Evolutionary conservation across 345 rosid genomes (phyloP), one percentile per base, ranked within the genome.

Genomic region (Dovyalis caffra): DNA sequence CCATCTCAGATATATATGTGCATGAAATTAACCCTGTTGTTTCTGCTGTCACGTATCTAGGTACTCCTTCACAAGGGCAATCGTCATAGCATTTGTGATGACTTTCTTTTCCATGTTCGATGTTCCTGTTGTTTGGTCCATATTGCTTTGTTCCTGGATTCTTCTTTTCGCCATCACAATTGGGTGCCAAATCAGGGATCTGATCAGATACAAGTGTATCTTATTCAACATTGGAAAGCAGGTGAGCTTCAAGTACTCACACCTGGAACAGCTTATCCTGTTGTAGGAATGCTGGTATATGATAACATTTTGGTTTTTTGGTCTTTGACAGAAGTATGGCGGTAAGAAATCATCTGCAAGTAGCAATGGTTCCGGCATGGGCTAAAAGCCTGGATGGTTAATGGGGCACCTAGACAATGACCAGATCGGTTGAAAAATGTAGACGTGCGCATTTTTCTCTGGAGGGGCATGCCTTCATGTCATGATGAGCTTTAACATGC

Each of bases 91-190:
- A 23, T 87, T 94, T 81, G 51, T 87, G 49, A 87, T 94, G 94
- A 90, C 97, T 31, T 90, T 94, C 89, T 89, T 92, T 80, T 86
- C 93, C 5, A 68, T 89, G 72, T 88, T 94, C 66, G 98, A 90
- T 56, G 90, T 94, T 35, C 97, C 94, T 3, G 96, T 88, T 70
- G 89, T 94, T 80, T 92, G 97, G 98, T 97, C 97, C 9, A 89
- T 90, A 82, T 74, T 94, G 34, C 87, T 92, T 9, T 89, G 85
- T 77, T 94, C 92, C 74, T 89, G 94, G 98, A 77, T 92, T 47
- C 88, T 90, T 81, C 86, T 94, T 47, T 92, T 92, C 79, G 71
- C 86, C 76, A 85, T 89, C 60, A 92, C 96, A 5, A 92, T 89
- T 97, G 88, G 89, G 74, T 90, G 93, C 74, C 96, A 90, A 76